Evolutionary conservation across 2,329 filamentous ascomycete genomes (phyloP).

Genomic region (Ceratocystis colombiana): DNA sequence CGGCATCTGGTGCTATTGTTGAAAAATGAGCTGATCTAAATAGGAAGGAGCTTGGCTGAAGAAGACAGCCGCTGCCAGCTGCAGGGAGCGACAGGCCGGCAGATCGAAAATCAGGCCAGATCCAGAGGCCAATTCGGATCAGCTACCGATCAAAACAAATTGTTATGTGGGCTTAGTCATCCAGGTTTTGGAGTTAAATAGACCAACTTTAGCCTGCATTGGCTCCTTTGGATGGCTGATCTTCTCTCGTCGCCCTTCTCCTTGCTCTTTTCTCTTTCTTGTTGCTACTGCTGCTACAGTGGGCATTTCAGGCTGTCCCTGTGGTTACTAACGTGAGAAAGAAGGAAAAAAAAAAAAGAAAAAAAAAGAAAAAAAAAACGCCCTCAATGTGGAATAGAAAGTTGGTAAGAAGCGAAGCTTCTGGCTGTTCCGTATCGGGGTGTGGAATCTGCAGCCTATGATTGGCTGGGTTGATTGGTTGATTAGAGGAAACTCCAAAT

Average conservation of each 20-base stretch:
- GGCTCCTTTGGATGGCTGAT: not conserved
- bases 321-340: not conserved
- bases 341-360: not conserved
- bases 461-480: conserved; percentile 1
- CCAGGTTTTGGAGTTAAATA: too few relatives aligned
- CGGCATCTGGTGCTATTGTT: not conserved
- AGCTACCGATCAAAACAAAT: not conserved
- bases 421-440: not conserved
- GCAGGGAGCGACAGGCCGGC: not conserved
- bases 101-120: not conserved
- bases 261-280: too few relatives aligned
- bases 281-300: too few relatives aligned
- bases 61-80: not conserved
- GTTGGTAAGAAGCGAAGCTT: not conserved
- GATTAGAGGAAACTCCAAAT: conserved; percentile 14
- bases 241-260: too few relatives aligned
- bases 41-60: not conserved
- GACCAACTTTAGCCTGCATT: too few relatives aligned
- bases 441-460: not conserved
- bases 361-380: not conserved
- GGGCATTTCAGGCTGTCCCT: too few relatives aligned
- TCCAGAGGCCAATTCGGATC: not conserved
- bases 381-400: not conserved
- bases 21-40: conserved; percentile 3
- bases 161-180: too few relatives aligned